Evolutionary conservation across 345 rosid species (phyloP).

Genomic region (Moricandia moricandioides): DNA sequence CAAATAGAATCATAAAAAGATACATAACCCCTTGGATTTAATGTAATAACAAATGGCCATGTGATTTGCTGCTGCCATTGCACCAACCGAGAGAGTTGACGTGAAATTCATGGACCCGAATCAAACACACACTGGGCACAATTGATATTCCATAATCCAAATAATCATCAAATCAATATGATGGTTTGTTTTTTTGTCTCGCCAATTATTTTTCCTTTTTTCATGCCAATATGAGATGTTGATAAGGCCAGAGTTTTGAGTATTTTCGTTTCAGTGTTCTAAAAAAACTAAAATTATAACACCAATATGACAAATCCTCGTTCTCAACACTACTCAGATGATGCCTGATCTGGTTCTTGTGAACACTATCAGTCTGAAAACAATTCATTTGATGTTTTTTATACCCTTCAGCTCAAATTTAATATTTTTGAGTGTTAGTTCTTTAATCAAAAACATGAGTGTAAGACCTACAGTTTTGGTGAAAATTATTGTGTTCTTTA

Average conservation of each 20-base stretch:
- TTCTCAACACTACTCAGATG: neutral
- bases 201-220: neutral
- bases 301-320: neutral
- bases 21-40: conserved; percentile 13
- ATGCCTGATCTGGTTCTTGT: neutral
- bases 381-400: neutral
- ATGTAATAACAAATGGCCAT: conserved; percentile 7
- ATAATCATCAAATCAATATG: neutral
- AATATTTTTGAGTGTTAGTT: neutral
- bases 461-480: neutral
- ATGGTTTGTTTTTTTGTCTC: neutral
- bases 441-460: neutral
- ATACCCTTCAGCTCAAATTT: neutral
- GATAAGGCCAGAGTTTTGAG: neutral
- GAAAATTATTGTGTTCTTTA: neutral
- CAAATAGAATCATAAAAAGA: neutral
- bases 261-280: neutral
- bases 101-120: conserved; percentile 29
- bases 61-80: conserved; percentile 14
- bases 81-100: neutral
- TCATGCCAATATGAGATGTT: neutral
- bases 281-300: neutral
- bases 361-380: neutral
- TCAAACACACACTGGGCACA: conserved; percentile 12
- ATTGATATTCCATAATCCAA: conserved; percentile 16